These are phyloP conservation scores for Globisporangium ultimum DNA, from an alignment of 352 stramenopile species.

Conservation along the genomic window DNA sequence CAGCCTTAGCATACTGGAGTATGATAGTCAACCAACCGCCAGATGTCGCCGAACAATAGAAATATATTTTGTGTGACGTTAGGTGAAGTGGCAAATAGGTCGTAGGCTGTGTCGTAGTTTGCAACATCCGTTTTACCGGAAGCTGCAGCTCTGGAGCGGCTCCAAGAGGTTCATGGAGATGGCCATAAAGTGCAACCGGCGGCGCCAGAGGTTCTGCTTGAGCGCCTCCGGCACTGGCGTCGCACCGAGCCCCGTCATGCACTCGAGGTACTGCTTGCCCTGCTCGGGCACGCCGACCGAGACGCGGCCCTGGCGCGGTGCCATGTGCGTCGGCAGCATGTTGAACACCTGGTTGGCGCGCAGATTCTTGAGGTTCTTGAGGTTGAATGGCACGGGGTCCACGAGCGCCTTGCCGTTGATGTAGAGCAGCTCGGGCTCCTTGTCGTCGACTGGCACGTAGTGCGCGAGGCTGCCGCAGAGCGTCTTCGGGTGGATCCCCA, in stretches of 20 bases:
- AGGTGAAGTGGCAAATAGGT: too few species aligned
- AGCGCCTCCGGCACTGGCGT: constrained; percentile 26
- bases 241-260: constrained; percentile 44
- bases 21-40: too few species aligned
- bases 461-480: constrained; percentile 57
- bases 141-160: constrained; percentile 26
- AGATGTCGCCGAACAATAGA: too few species aligned
- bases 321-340: constrained; percentile 41
- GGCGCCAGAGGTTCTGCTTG: constrained; percentile 32
- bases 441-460: constrained; percentile 36
- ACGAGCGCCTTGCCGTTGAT: constrained; percentile 54
- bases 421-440: constrained; percentile 42
- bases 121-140: neutral
- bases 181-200: constrained; percentile 42
- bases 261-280: constrained; percentile 50
- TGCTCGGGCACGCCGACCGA: constrained; percentile 10
- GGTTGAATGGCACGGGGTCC: constrained; percentile 32
- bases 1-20: too few species aligned
- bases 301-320: constrained; percentile 25
- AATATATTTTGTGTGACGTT: too few species aligned
- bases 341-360: constrained; percentile 39
- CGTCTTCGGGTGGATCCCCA: constrained; percentile 39
- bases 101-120: too few species aligned
- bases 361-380: constrained; percentile 22
- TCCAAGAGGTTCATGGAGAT: constrained; percentile 42